Evolutionary conservation across 192 early-diverging fungal genomes (phyloP).

Genomic region (Gryganskiella cystojenkinii): DNA sequence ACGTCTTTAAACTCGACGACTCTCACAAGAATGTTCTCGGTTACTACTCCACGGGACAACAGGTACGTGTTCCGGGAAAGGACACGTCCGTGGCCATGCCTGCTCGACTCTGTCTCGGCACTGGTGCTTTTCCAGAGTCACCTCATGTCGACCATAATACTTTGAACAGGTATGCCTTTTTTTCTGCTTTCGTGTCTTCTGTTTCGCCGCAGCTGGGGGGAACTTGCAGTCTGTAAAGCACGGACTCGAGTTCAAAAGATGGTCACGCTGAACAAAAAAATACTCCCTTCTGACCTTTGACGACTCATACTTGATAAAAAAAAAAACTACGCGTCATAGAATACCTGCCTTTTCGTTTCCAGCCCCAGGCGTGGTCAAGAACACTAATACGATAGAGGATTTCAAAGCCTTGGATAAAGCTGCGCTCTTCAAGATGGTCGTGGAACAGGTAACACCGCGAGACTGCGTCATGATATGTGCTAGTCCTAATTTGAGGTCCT

Average conservation of each 20-base stretch:
- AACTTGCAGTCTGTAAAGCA: too few species aligned
- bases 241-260: neutral
- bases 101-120: conserved; percentile 71
- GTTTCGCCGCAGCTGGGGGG: neutral
- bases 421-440: conserved; percentile 65
- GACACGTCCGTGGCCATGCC: conserved; percentile 60
- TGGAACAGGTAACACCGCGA: conserved; percentile 62
- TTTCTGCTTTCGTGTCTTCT: neutral
- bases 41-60: conserved; percentile 72
- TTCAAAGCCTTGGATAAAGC: conserved; percentile 86
- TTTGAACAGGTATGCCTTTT: conserved; percentile 13
- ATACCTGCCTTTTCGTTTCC: conserved; percentile 57
- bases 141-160: conserved; percentile 10
- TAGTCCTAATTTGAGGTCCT: neutral
- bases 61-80: conserved; percentile 57
- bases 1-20: conserved; percentile 84
- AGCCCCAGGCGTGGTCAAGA: conserved; percentile 72
- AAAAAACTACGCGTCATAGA: conserved; percentile 2
- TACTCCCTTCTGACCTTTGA: neutral
- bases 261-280: neutral
- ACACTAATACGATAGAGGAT: conserved; percentile 96
- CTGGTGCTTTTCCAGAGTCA: conserved; percentile 59
- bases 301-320: neutral
- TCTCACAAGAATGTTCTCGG: conserved; percentile 62
- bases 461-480: neutral